These are phyloP conservation scores for Tetrapisispora fleetii DNA, from an alignment of 805 yeast genomes.

Conservation along the genomic window DNA sequence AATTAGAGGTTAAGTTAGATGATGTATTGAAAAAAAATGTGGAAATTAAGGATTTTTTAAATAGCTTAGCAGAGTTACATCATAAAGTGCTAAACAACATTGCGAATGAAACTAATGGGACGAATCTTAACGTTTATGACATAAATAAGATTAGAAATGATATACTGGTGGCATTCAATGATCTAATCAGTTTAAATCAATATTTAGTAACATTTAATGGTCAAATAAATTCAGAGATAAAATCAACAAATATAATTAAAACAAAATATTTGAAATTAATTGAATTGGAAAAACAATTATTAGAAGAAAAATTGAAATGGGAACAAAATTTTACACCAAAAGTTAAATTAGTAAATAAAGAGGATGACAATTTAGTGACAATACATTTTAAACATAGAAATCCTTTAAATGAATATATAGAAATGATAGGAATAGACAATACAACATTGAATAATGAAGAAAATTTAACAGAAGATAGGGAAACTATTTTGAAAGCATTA, in stretches of 20 bases:
- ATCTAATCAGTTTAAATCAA: slow-evolving; percentile 18
- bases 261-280: slow-evolving; percentile 8
- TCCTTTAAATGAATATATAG: slow-evolving; percentile 17
- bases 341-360: not conserved
- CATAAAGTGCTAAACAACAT: slow-evolving; percentile 7
- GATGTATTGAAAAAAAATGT: slow-evolving; percentile 18
- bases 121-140: slow-evolving; percentile 6
- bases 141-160: slow-evolving; percentile 19
- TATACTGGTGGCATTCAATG: slow-evolving; percentile 22
- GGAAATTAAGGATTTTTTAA: slow-evolving; percentile 16
- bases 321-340: not conserved
- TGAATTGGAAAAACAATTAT: slow-evolving; percentile 6
- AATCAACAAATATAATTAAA: slow-evolving; percentile 6
- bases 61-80: slow-evolving; percentile 15
- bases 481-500: slow-evolving; percentile 5
- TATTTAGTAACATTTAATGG: slow-evolving; percentile 21
- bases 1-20: slow-evolving; percentile 6
- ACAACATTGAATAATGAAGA: slow-evolving; percentile 9
- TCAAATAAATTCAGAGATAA: slow-evolving; percentile 16
- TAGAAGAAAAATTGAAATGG: slow-evolving; percentile 7
- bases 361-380: not conserved
- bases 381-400: slow-evolving; percentile 10
- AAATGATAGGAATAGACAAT: slow-evolving; percentile 17
- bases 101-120: not conserved
- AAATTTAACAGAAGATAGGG: not conserved